Percentiles rank a stretch among this genome's conserved stretches.
Conservation (phyloP, 2,329 filamentous ascomycete species). For the Monilinia polystroma region DNA sequence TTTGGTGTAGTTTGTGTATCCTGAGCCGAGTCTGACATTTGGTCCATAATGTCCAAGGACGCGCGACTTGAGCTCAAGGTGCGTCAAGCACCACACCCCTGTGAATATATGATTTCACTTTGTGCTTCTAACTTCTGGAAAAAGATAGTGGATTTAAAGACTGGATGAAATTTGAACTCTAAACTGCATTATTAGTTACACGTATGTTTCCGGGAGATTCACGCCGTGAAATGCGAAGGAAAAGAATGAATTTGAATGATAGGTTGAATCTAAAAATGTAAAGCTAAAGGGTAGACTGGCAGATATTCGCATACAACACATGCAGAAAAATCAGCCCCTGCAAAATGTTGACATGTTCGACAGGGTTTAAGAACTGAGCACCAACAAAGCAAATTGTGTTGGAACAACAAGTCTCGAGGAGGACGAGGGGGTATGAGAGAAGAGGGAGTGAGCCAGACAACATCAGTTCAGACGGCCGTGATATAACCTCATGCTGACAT, state of each 20-base stretch:
- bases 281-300: constrained; percentile 3
- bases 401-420: constrained; percentile 9
- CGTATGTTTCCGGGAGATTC: constrained; percentile 3
- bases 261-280: background rate
- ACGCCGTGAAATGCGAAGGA: constrained; percentile 18
- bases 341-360: constrained; percentile 14
- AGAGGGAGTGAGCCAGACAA: background rate
- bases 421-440: background rate
- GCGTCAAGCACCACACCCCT: constrained; percentile 22
- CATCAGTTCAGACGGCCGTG: no score
- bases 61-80: constrained; percentile 10
- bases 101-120: constrained; percentile 18
- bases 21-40: constrained; percentile 18
- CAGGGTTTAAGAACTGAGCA: constrained; percentile 18
- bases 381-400: constrained; percentile 17
- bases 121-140: background rate
- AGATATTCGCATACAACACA: constrained; percentile 20
- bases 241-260: constrained; percentile 18
- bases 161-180: constrained; percentile 4
- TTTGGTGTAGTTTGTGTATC: constrained; percentile 22
- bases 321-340: constrained; percentile 22
- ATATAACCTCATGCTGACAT: no score
- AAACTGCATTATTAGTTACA: constrained; percentile 20
- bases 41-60: constrained; percentile 20
- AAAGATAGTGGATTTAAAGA: constrained; percentile 11